These are phyloP conservation scores for Deuterostichococcus epilithicus DNA, from an alignment of 139 green algal genomes.

Conservation along the genomic window DNA sequence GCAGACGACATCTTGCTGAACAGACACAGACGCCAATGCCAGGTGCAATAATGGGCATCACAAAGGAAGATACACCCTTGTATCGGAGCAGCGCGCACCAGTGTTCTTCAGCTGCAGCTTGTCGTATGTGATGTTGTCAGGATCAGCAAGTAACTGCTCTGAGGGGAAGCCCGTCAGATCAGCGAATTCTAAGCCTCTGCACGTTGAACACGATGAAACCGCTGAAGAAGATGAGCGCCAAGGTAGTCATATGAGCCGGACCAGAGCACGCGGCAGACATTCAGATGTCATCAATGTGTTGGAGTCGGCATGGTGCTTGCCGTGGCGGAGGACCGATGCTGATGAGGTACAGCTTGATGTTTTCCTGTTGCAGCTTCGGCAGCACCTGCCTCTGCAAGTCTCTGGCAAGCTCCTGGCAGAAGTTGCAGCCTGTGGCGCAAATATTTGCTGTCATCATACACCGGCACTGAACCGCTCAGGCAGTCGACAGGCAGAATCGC, in stretches of 20 bases:
- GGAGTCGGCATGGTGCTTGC: too few species aligned
- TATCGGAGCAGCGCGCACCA: too few species aligned
- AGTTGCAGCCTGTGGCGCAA: not conserved
- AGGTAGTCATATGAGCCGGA: too few species aligned
- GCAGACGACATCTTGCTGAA: too few species aligned
- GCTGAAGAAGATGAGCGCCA: constrained; percentile 2
- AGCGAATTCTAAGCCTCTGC: constrained; percentile 65
- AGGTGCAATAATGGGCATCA: too few species aligned
- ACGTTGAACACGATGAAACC: too few species aligned
- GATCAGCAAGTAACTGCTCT: constrained; percentile 75
- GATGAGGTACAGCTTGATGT: constrained; percentile 68
- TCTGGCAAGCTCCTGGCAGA: constrained; percentile 63
- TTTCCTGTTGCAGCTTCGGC: constrained; percentile 54
- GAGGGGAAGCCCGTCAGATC: constrained; percentile 65
- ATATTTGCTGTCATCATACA: not conserved
- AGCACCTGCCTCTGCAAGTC: constrained; percentile 72
- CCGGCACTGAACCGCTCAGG: too few species aligned
- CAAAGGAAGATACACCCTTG: too few species aligned
- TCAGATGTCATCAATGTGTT: too few species aligned
- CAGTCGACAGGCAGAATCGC: too few species aligned
- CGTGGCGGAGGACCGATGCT: constrained; percentile 38
- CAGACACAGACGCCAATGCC: too few species aligned
- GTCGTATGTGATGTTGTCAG: constrained; percentile 65
- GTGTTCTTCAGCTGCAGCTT: constrained; percentile 61
- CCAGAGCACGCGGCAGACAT: too few species aligned